Evolutionary conservation across 306 rosid genomes (phyloP).

Genomic region (Casuarina glauca): DNA sequence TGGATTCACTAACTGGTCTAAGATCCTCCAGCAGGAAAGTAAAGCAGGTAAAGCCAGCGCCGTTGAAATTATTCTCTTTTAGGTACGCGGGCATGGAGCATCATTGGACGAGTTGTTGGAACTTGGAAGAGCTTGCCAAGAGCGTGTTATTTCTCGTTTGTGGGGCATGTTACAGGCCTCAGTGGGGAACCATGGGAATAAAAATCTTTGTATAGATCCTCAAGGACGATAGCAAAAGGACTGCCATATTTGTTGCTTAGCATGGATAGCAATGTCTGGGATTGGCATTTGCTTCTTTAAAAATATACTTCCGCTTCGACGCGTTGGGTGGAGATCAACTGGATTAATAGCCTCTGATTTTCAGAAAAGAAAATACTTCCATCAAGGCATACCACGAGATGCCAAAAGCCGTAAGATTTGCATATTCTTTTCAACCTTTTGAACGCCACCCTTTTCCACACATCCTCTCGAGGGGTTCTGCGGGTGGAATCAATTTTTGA

Average conservation of each 20-base stretch:
- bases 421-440: not conserved
- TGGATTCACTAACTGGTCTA: not conserved
- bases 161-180: conserved; percentile 50
- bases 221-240: conserved; percentile 1
- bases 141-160: conserved; percentile 14
- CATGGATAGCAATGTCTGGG: conserved; percentile 13
- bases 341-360: no score
- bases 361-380: no score
- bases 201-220: conserved; percentile 51
- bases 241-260: conserved; percentile 18
- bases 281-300: no score
- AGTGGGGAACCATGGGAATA: conserved; percentile 65
- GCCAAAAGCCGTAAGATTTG: no score
- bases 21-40: conserved; percentile 6
- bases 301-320: no score
- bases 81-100: no score
- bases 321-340: no score
- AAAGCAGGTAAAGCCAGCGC: not conserved
- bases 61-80: conserved; percentile 28
- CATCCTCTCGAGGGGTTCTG: not conserved
- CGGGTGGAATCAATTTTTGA: not conserved
- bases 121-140: not conserved
- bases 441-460: not conserved
- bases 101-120: conserved; percentile 7
- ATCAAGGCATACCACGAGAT: no score